Evolutionary conservation across 2,329 filamentous ascomycete species (phyloP), one percentile per base, ranked within the genome.

Genomic region (Dactylella cylindrospora): DNA sequence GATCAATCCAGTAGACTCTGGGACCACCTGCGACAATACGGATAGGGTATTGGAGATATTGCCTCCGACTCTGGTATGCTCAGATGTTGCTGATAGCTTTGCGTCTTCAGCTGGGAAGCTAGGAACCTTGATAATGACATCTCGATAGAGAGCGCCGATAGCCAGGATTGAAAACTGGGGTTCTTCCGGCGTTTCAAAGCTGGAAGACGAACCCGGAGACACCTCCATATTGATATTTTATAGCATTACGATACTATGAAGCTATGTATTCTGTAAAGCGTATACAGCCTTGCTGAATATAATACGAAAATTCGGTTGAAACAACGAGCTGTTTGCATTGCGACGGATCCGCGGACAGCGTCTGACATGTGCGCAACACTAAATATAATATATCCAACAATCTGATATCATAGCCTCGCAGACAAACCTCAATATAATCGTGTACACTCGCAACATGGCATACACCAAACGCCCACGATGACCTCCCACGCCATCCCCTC

Each of bases 41-140:
- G 88, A 79, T 26, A 88, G 78, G 2, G 81, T 80, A 70, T 90
- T 90, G 19, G 83, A 79, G 65, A 83, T 83, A 71, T 90, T 90
- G 25, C 86, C 86, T 46, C 86, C 86, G 20, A 85, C 79, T 23
- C 85, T 80, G 35, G 78, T 77, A 28, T 75, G 73, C 50, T 85
- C 70, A 19, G 70, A 76, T 1, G 79, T 79, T 13, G 86, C 85
- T 25, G 85, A 83, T 32, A 87, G 76, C 72, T 90, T 90, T 40
- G 81, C 78, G 74, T 90, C 86, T 73, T 90, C 85, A 5, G 73
- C 72, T 1, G 85, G 85, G 70, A 82, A 88, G 68, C 81, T 74
- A 2, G 84, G 80, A 26, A 87, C 79, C 64, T 83, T 86, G 70
- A 67, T 51, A 10, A 67, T 60, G 25, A 65, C 52, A 41, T 67